Base-by-base conservation (phyloP, 2,329 filamentous ascomycete genomes). In the Septoria linicola region DNA sequence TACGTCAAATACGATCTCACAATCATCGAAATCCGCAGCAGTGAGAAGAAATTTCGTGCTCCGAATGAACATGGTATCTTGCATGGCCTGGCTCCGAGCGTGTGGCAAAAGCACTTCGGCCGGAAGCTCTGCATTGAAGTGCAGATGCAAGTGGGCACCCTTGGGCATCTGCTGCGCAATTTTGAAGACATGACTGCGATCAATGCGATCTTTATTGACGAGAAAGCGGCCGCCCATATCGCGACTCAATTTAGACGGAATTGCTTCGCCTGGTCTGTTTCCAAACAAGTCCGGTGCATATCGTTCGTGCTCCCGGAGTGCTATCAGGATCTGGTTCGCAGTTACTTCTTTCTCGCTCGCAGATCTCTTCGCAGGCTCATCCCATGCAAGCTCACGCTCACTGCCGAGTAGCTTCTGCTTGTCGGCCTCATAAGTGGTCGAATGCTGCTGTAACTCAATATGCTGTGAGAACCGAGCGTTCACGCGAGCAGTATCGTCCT, bases 91-190 rank as follows among this genome's bases (percentile, higher is more conserved):
- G 8, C 31, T 49, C 8, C 71, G 66, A 55, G 73, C 72, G 73
- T 79, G 58, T 73, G 80, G 59, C 74, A 89, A 73, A 16, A 89
- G 72, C 4, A 82, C 75, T 1, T 73, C 66, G 8, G 85, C 84
- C 11, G 75, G 72, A 3, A 89, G 72, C 54, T 85, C 87, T n/a
- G 86, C 79, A 65, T 89, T 90, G 74, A 88, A 89, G 67, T 90
- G 87, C 19, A 89, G 79, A 66, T 90, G 87, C 19, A 89, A 73
- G 64, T 89, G 83, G 0, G 79, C 79, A 2, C 85, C 87, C 67
- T 90, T 90, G 35, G 87, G 87, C 73, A 87, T 79, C 50, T 67
- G 64, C 25, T 71, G 72, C 4, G 82, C 79, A 20, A 85, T 76
- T 21, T 73, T 59, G 59, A 83, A 81, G 11, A 89, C 63, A 36